phyloP scores from a whole-genome alignment of 352 stramenopile species.

The Phytophthora agathidicida region DNA sequence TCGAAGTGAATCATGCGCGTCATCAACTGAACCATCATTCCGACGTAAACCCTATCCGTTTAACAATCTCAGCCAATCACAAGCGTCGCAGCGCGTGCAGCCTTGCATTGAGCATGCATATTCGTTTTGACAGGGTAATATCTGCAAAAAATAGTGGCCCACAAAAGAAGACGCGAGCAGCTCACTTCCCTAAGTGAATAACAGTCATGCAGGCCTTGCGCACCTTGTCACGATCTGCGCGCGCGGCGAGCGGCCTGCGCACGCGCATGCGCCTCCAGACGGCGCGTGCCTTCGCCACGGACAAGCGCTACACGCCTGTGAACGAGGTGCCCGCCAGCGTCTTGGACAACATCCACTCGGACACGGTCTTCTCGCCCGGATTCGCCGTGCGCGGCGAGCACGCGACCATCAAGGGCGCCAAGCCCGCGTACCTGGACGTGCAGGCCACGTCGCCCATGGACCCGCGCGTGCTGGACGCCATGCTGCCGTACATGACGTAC shows the following conservation, averaged over 20 bases:
- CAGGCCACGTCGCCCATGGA: slow-evolving; percentile 99
- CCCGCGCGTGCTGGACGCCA: slow-evolving; percentile 98
- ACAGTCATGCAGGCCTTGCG: slow-evolving; percentile 42
- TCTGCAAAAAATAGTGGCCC: no score
- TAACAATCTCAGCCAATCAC: slow-evolving; percentile 18
- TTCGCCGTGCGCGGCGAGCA: slow-evolving; percentile 79
- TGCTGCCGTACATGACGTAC: slow-evolving; percentile 98
- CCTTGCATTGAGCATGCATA: no score
- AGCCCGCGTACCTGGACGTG: slow-evolving; percentile 95
- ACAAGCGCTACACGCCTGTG: slow-evolving; percentile 87
- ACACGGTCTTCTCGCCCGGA: slow-evolving; percentile 84
- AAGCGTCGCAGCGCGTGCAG: not conserved
- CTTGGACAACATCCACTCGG: slow-evolving; percentile 75
- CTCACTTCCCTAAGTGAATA: slow-evolving; percentile 13
- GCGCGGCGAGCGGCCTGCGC: slow-evolving; percentile 11
- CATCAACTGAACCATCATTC: slow-evolving; percentile 20
- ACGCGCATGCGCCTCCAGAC: slow-evolving; percentile 1
- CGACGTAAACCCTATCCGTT: slow-evolving; percentile 1
- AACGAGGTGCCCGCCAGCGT: slow-evolving; percentile 89
- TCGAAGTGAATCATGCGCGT: slow-evolving; percentile 5
- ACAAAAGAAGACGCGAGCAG: slow-evolving; percentile 25
- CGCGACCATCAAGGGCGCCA: slow-evolving; percentile 63
- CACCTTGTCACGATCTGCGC: slow-evolving; percentile 6
- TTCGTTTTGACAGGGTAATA: no score
- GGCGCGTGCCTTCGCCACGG: slow-evolving; percentile 41